phyloP scores from a whole-genome alignment of 2,329 filamentous ascomycete species.

The Cladosporium sp. region DNA sequence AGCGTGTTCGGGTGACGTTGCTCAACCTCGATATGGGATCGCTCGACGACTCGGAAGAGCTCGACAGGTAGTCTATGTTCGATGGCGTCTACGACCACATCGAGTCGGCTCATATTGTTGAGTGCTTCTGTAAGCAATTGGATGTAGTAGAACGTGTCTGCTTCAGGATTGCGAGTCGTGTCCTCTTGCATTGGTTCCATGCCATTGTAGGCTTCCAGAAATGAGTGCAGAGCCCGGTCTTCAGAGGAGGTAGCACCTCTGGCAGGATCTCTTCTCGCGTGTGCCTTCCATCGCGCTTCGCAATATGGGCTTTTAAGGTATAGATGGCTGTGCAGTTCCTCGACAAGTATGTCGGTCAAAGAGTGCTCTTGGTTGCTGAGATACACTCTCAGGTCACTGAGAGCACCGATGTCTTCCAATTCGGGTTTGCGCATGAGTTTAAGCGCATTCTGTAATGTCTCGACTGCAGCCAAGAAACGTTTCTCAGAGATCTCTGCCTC shows the following conservation, averaged over 20 bases:
- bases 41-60: conserved; percentile 87
- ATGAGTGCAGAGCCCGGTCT: conserved; percentile 53
- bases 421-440: conserved; percentile 81
- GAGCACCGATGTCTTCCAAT: conserved; percentile 83
- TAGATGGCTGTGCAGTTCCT: conserved; percentile 93
- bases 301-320: conserved; percentile 98
- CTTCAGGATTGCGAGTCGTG: conserved; percentile 86
- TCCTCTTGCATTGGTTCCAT: conserved; percentile 69
- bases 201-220: conserved; percentile 55
- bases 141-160: conserved; percentile 92
- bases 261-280: conserved; percentile 54
- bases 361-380: conserved; percentile 89
- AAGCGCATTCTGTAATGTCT: conserved; percentile 82
- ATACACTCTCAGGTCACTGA: conserved; percentile 81
- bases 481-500: conserved; percentile 96
- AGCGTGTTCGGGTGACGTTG: conserved; percentile 84
- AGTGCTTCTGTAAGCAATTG: conserved; percentile 81
- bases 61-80: conserved; percentile 93
- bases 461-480: conserved; percentile 86
- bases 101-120: conserved; percentile 82
- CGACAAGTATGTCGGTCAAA: conserved; percentile 90
- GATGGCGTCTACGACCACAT: conserved; percentile 81
- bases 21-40: conserved; percentile 91
- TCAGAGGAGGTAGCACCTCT: conserved; percentile 35
- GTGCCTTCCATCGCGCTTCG: conserved; percentile 87